Percentiles rank a stretch among this genome's conserved stretches.
phyloP scores from a whole-genome alignment of 2,329 filamentous ascomycete genomes.

The Nannizziopsis barbatae region DNA sequence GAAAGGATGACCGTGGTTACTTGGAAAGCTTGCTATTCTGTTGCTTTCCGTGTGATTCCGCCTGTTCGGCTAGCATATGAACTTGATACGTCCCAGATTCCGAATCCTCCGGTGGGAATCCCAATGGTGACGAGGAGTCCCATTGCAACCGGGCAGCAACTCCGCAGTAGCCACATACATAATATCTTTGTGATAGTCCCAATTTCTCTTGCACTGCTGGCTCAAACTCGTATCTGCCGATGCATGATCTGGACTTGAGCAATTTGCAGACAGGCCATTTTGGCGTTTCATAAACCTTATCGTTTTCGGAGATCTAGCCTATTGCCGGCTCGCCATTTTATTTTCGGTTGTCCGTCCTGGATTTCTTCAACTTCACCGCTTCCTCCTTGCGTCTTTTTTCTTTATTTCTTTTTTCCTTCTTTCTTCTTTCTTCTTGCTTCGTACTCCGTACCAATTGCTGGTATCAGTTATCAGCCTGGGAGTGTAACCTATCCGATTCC shows the following conservation, averaged over 20 bases:
- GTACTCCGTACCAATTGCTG: background rate
- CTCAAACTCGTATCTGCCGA: constrained; percentile 6
- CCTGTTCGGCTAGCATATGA: no score
- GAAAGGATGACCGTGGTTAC: no score
- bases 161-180: no score
- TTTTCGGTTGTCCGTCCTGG: background rate
- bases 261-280: constrained; percentile 4
- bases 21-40: no score
- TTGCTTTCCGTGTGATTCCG: no score
- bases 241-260: constrained; percentile 1
- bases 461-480: background rate
- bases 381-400: constrained; percentile 1
- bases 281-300: constrained; percentile 8
- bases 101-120: no score
- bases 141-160: no score
- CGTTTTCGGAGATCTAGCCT: constrained; percentile 9
- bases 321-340: constrained; percentile 1
- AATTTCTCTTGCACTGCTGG: background rate
- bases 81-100: no score
- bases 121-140: no score
- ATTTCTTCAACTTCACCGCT: constrained; percentile 8
- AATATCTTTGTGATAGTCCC: background rate
- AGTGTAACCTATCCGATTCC: background rate
- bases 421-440: background rate
- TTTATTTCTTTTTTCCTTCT: background rate